These are phyloP conservation scores for Peronospora farinosa DNA, from an alignment of 352 stramenopile species.

Conservation along the genomic window DNA sequence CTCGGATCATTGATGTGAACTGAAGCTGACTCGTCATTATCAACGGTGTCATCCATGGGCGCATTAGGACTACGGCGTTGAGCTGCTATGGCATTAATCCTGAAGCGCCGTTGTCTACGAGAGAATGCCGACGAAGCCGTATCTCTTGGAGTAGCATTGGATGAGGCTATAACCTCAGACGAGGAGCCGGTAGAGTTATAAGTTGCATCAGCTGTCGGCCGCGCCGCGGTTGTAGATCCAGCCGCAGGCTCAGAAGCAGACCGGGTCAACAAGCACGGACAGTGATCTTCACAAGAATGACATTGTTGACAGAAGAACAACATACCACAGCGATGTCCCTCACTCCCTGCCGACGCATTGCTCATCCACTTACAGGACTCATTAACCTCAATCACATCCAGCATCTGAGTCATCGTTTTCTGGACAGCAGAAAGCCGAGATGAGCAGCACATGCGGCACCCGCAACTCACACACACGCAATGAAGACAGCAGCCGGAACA, in stretches of 20 bases:
- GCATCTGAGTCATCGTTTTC: constrained; percentile 49
- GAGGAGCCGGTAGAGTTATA: constrained; percentile 2
- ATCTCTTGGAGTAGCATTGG: constrained; percentile 6
- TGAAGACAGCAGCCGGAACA: constrained; percentile 64
- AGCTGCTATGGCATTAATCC: constrained; percentile 23
- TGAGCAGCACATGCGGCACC: constrained; percentile 70
- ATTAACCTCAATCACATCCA: constrained; percentile 50
- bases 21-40: constrained; percentile 1
- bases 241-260: constrained; percentile 2
- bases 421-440: constrained; percentile 47
- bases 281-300: constrained; percentile 38
- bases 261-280: constrained; percentile 24
- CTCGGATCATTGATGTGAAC: background rate
- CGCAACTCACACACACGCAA: constrained; percentile 62
- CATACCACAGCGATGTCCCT: constrained; percentile 32
- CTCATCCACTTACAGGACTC: constrained; percentile 57
- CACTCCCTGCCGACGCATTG: constrained; percentile 15
- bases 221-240: background rate
- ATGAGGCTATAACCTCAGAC: constrained; percentile 10
- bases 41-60: constrained; percentile 2
- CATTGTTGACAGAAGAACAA: constrained; percentile 35
- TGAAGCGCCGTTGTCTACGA: constrained; percentile 29
- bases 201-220: background rate
- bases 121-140: background rate
- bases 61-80: constrained; percentile 19